A percentile compares a stretch with the other conserved stretches of the same genome.
These are phyloP conservation scores for Torulaspora globosa DNA, from an alignment of 1,139 yeast species.

Conservation along the genomic window DNA sequence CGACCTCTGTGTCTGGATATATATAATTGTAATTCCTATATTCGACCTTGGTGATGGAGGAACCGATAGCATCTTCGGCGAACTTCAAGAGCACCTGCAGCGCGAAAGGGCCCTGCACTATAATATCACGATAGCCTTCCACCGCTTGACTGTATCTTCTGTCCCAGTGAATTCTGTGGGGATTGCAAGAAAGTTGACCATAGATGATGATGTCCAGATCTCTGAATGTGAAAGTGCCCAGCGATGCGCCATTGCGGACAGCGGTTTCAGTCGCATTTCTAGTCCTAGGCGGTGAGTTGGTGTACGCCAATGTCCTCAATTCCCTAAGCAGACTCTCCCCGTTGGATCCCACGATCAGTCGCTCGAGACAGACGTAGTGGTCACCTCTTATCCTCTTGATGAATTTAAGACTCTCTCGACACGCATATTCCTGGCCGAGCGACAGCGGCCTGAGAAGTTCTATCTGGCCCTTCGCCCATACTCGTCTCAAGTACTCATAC, in stretches of 20 bases:
- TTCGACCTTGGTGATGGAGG: slow-evolving; percentile 14
- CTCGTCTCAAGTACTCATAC: slow-evolving; percentile 50
- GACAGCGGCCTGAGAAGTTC: slow-evolving; percentile 41
- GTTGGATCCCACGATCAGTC: slow-evolving; percentile 36
- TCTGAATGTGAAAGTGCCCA: slow-evolving; percentile 14
- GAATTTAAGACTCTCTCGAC: slow-evolving; percentile 45
- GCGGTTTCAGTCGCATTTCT: background rate
- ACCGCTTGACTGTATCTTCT: slow-evolving; percentile 44
- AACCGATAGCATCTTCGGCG: slow-evolving; percentile 32
- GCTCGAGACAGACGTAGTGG: slow-evolving; percentile 45
- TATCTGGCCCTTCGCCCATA: slow-evolving; percentile 79
- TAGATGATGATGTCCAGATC: slow-evolving; percentile 49
- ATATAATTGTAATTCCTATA: slow-evolving; percentile 28
- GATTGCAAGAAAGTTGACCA: slow-evolving; percentile 71
- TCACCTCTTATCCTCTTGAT: slow-evolving; percentile 40
- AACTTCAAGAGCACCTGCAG: slow-evolving; percentile 56
- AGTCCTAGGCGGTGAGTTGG: slow-evolving; percentile 25
- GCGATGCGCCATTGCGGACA: slow-evolving; percentile 14
- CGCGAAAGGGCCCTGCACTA: slow-evolving; percentile 82
- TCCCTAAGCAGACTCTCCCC: slow-evolving; percentile 31
- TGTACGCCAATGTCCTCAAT: slow-evolving; percentile 38
- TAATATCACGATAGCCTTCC: slow-evolving; percentile 58
- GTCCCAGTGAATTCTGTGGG: slow-evolving; percentile 80
- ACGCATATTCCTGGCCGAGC: slow-evolving; percentile 39
- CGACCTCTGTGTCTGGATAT: slow-evolving; percentile 21